Conservation (phyloP, 2,329 filamentous ascomycete genomes). For the Arthrobotrys sinensis region DNA sequence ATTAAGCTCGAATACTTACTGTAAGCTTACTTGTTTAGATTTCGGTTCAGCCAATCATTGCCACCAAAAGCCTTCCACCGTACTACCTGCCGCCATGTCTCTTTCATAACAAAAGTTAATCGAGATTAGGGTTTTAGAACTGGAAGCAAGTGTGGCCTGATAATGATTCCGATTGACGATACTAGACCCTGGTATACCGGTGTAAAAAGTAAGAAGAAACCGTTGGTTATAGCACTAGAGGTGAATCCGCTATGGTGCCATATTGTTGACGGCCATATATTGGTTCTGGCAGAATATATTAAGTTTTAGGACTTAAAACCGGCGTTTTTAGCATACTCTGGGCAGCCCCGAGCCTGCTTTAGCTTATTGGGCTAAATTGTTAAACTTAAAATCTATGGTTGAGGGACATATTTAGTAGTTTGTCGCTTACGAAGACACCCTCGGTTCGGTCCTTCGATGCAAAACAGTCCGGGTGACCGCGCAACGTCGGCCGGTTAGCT, state of each 20-base stretch:
- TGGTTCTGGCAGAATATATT: background rate
- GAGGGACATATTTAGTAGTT: background rate
- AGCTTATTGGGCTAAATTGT: background rate
- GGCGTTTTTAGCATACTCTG: slow-evolving; percentile 9
- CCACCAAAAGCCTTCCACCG: slow-evolving; percentile 23
- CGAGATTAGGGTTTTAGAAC: background rate
- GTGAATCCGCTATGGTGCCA: background rate
- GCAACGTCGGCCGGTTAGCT: slow-evolving; percentile 12
- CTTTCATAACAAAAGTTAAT: slow-evolving; percentile 36
- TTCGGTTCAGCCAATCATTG: slow-evolving; percentile 25
- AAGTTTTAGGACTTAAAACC: background rate
- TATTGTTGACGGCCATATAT: background rate
- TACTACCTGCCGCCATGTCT: slow-evolving; percentile 30
- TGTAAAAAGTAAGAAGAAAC: slow-evolving; percentile 17
- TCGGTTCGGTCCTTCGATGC: slow-evolving; percentile 35
- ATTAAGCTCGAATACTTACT: background rate
- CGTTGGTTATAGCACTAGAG: background rate
- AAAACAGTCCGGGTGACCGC: slow-evolving; percentile 15
- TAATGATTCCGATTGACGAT: slow-evolving; percentile 15
- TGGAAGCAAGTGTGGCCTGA: slow-evolving; percentile 26
- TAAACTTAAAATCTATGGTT: background rate
- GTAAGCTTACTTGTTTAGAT: slow-evolving; percentile 16
- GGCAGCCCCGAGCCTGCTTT: background rate
- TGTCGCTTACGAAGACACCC: slow-evolving; percentile 24
- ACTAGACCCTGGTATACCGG: background rate